Conservation (phyloP, 768 basidiomycete genomes). For the Termitomyces sp. region DNA sequence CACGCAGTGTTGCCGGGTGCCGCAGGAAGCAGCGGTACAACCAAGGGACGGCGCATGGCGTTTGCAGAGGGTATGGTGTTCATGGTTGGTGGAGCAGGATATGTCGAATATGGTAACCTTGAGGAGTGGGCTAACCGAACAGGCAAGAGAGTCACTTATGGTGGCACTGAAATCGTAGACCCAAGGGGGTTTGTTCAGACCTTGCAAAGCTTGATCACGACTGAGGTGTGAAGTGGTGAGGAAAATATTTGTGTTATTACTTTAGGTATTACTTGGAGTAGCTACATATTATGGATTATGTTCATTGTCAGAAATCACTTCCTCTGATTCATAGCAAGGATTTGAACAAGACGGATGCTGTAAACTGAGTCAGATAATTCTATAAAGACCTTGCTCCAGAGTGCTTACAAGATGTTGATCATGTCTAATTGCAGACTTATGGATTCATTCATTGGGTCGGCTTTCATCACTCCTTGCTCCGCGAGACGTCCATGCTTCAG, state of each 20-base stretch:
- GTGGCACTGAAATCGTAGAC: conserved; percentile 91
- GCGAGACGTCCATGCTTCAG: conserved; percentile 69
- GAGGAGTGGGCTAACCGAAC: conserved; percentile 86
- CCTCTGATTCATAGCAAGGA: conserved; percentile 63
- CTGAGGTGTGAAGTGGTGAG: neutral
- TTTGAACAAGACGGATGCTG: conserved; percentile 78
- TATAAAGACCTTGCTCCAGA: conserved; percentile 31
- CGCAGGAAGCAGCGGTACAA: conserved; percentile 37
- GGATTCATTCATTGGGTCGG: conserved; percentile 75
- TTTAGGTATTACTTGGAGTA: conserved; percentile 6
- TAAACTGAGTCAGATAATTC: neutral
- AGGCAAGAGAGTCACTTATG: conserved; percentile 87
- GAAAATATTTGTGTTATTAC: neutral
- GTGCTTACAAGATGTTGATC: conserved; percentile 59
- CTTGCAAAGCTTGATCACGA: conserved; percentile 56
- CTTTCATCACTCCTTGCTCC: conserved; percentile 56
- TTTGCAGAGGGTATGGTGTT: conserved; percentile 90
- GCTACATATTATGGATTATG: neutral
- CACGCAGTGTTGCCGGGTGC: conserved; percentile 48
- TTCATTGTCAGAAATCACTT: conserved; percentile 17
- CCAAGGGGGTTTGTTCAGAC: conserved; percentile 79
- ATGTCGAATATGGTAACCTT: conserved; percentile 96
- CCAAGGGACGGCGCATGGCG: conserved; percentile 52
- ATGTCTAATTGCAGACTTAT: conserved; percentile 79
- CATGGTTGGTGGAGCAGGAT: conserved; percentile 92